Base-by-base conservation (phyloP, 2,329 filamentous ascomycete genomes). In the Microdochium nivale region DNA sequence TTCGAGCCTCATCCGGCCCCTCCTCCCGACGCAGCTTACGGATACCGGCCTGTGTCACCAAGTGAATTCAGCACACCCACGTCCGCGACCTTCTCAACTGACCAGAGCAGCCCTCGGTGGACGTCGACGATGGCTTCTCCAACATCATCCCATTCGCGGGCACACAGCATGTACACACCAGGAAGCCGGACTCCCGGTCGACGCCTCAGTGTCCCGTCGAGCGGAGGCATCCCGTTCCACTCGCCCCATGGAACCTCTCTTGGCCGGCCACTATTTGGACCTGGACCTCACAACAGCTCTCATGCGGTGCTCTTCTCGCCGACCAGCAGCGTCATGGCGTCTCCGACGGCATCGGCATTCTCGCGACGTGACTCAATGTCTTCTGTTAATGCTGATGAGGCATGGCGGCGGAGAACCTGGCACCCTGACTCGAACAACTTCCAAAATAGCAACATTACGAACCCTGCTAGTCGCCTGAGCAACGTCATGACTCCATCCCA, bases 361-460 rank as follows among this genome's bases (percentile, higher is more conserved):
- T 77, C 80, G 3, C 74, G 86, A 27, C 77, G 85, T 43, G 87
- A 90, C 40, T 87, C 87, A 0, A 73, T 74, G 2, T 72, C 78
- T 9, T 81, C 77, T n/a, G n/a, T n/a, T 49, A 73, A 76, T 21
- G 71, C 79, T 1, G 90, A 95, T 56, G 84, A 90, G 43, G 87
- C 88, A 51, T 88, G 84, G 80, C 83, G 90, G 56, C 78, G 91
- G 55, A 81, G 90, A 50, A 96, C 91, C 2, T 96, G 91, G 91
- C 91, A 96, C 67, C 88, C 90, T 0, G 88, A 90, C 55, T 87
- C 83, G 53, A 77, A 80, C 16, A 79, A 78, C 56, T 83, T 82
- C 55, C 77, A 77, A 13, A 30, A 27, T 13, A 25, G n/a, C 46
- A 25, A 25, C 54, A 74, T 83, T 30, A 81, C 54, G 25, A 60